Evolutionary conservation across 2,329 filamentous ascomycete species (phyloP).

Genomic region (Chrysosporium keratinophilum): DNA sequence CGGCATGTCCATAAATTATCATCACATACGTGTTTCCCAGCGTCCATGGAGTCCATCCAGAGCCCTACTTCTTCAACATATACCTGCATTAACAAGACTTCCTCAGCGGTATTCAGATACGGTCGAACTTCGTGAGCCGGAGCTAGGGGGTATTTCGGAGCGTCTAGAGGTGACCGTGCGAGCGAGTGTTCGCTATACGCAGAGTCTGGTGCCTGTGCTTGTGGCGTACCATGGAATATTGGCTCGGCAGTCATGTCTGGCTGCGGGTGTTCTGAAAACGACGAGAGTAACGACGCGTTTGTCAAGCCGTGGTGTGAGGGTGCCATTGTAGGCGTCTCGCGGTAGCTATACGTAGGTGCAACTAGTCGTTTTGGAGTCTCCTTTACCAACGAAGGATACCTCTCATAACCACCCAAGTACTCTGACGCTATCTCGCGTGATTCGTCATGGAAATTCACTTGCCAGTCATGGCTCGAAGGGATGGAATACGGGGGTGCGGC

Average conservation of each 20-base stretch:
- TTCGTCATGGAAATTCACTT: constrained; percentile 75
- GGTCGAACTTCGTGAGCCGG: constrained; percentile 43
- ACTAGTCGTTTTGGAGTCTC: constrained; percentile 19
- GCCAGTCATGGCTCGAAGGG: constrained; percentile 53
- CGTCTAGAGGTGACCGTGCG: constrained; percentile 27
- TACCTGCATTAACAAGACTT: constrained; percentile 80
- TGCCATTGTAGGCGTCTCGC: constrained; percentile 1
- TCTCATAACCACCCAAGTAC: constrained; percentile 66
- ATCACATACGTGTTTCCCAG: constrained; percentile 56
- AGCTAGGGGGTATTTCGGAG: constrained; percentile 32
- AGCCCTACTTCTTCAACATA: constrained; percentile 82
- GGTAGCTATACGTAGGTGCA: constrained; percentile 5
- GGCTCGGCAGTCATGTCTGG: constrained; percentile 20
- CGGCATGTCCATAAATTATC: constrained; percentile 13
- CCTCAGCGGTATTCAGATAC: constrained; percentile 62
- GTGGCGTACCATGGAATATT: constrained; percentile 22
- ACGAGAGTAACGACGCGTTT: constrained; percentile 37
- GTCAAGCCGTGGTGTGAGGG: constrained; percentile 20
- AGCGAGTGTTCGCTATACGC: constrained; percentile 25
- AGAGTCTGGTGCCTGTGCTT: constrained; percentile 20
- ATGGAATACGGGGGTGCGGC: constrained; percentile 54
- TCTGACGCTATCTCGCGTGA: constrained; percentile 83
- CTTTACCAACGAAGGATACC: constrained; percentile 53
- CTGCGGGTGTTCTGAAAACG: constrained; percentile 38
- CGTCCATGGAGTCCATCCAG: constrained; percentile 91